Percentiles rank a stretch among this genome's conserved stretches.
phyloP scores from a whole-genome alignment of 495 filamentous ascomycete genomes.

The Glonium stellatum region DNA sequence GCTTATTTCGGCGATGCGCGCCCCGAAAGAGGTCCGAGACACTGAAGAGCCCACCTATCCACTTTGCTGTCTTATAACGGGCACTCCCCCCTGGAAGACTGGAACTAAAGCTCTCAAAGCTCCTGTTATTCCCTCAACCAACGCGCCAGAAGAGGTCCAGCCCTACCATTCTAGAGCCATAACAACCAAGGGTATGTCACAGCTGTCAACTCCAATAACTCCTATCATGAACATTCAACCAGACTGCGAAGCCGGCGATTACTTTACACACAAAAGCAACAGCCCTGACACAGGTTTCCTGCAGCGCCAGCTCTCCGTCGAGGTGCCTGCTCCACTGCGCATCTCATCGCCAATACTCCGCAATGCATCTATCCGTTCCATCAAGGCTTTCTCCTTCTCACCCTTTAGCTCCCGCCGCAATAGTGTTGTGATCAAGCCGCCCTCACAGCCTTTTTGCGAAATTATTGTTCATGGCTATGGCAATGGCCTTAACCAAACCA shows the following conservation, averaged over 20 bases:
- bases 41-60: constrained; percentile 32
- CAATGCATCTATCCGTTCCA: constrained; percentile 14
- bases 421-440: constrained; percentile 12
- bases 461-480: constrained; percentile 35
- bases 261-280: constrained; percentile 29
- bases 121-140: constrained; percentile 4
- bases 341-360: constrained; percentile 10
- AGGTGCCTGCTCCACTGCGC: constrained; percentile 20
- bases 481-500: constrained; percentile 27
- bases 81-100: constrained; percentile 27
- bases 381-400: constrained; percentile 23
- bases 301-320: constrained; percentile 13
- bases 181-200: neutral
- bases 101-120: constrained; percentile 8
- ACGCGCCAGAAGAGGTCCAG: constrained; percentile 14
- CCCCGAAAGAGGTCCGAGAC: constrained; percentile 36
- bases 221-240: constrained; percentile 30
- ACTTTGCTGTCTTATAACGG: constrained; percentile 32
- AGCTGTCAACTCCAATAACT: neutral
- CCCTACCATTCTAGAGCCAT: constrained; percentile 7
- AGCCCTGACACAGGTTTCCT: constrained; percentile 4
- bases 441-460: constrained; percentile 27
- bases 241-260: constrained; percentile 37
- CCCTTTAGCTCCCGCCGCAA: constrained; percentile 25
- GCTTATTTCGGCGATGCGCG: constrained; percentile 34